A percentile compares a stretch with the other conserved stretches of the same genome.
Evolutionary conservation across 2,329 filamentous ascomycete genomes (phyloP).

Genomic region (Fusarium lateritium): DNA sequence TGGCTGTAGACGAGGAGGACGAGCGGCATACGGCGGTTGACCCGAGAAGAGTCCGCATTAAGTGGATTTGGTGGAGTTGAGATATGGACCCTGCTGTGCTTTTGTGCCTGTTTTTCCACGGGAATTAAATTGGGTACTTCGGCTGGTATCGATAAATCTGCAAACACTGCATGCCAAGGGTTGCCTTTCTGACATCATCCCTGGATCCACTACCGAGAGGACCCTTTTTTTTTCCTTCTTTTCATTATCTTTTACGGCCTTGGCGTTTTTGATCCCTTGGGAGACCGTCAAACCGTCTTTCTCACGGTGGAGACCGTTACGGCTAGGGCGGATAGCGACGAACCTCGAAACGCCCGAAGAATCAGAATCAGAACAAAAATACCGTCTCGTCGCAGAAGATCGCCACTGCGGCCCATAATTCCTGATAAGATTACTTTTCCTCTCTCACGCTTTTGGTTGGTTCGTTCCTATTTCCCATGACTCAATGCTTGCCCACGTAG

Average conservation of each 20-base stretch:
- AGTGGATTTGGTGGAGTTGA: conserved; percentile 32
- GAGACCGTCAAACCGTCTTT: conserved; percentile 36
- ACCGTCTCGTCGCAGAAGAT: conserved; percentile 18
- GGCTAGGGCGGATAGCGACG: conserved; percentile 36
- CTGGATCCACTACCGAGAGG: conserved; percentile 33
- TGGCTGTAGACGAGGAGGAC: conserved; percentile 15
- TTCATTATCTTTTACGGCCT: not conserved
- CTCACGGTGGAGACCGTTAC: conserved; percentile 37
- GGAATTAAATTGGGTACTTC: conserved; percentile 30
- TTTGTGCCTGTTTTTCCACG: conserved; percentile 34
- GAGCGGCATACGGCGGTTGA: conserved; percentile 33
- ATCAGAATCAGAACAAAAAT: not conserved
- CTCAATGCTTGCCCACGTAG: conserved; percentile 40
- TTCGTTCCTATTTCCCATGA: conserved; percentile 20
- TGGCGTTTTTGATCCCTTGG: not conserved
- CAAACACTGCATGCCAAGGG: conserved; percentile 17
- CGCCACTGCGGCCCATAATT: conserved; percentile 38
- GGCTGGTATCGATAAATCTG: not conserved
- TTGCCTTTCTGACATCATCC: conserved; percentile 42
- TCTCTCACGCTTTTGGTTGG: conserved; percentile 29
- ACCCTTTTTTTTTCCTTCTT: conserved; percentile 16
- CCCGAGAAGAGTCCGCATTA: conserved; percentile 43
- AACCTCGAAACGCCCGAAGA: conserved; percentile 17
- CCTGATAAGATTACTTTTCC: conserved; percentile 37
- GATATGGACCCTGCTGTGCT: conserved; percentile 16